phyloP scores from a whole-genome alignment of 768 basidiomycete genomes.

The Suillus decipiens region DNA sequence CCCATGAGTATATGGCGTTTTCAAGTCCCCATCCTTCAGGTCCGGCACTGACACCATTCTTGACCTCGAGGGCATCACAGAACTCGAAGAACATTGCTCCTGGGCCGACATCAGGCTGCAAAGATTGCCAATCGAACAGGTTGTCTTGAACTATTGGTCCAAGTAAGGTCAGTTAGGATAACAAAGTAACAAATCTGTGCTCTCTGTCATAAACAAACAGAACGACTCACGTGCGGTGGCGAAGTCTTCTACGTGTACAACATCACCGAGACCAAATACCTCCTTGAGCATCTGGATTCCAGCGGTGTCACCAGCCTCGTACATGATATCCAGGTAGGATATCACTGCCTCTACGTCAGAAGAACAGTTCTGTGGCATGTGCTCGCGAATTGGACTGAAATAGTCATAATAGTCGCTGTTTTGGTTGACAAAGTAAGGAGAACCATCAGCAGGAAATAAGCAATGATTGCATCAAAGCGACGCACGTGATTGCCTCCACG shows the following conservation, averaged over 20 bases:
- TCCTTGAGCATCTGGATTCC: constrained; percentile 58
- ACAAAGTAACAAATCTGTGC: constrained; percentile 20
- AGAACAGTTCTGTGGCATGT: constrained; percentile 75
- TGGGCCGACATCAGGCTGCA: constrained; percentile 54
- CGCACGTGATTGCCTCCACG: constrained; percentile 45
- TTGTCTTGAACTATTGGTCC: constrained; percentile 46
- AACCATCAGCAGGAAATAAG: neutral
- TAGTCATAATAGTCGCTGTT: constrained; percentile 42
- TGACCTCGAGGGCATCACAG: constrained; percentile 41
- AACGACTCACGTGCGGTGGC: constrained; percentile 51
- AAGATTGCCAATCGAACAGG: constrained; percentile 67
- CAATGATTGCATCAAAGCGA: constrained; percentile 10
- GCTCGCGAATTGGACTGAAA: constrained; percentile 66
- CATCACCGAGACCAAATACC: constrained; percentile 54
- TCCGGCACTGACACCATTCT: constrained; percentile 43
- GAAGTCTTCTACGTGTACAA: constrained; percentile 67
- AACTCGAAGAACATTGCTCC: constrained; percentile 39
- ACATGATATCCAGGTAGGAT: constrained; percentile 58
- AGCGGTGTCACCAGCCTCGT: constrained; percentile 42
- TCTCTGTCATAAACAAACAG: constrained; percentile 6
- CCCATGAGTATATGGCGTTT: constrained; percentile 62
- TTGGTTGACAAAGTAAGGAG: neutral
- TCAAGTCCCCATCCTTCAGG: constrained; percentile 61
- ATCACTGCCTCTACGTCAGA: constrained; percentile 69
- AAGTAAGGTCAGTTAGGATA: constrained; percentile 19